A percentile compares a stretch with the other conserved stretches of the same genome.
Evolutionary conservation across 345 rosid species (phyloP).

Genomic region (Eucalyptus sideroxylon): DNA sequence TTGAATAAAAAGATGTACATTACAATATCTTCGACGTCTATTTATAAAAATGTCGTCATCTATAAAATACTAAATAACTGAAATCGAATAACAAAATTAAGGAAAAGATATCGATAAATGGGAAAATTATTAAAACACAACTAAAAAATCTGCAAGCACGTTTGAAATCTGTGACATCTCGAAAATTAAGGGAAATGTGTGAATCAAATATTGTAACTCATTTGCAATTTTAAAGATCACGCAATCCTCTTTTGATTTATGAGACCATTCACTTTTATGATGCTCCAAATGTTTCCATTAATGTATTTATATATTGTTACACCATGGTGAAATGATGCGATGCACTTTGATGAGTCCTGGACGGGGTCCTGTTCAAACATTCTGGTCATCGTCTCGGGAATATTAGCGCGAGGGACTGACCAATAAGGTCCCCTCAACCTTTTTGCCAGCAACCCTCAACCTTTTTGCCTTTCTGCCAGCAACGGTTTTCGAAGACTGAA

Average conservation of each 20-base stretch:
- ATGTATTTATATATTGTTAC: too few species aligned
- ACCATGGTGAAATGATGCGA: not conserved
- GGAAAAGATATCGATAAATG: accelerated
- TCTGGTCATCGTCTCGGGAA: not conserved
- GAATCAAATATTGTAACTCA: too few species aligned
- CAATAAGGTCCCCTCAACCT: not conserved
- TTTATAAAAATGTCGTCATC: accelerated
- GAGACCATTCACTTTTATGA: accelerated
- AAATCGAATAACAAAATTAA: too few species aligned
- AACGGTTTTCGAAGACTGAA: not conserved
- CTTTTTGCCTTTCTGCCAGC: not conserved
- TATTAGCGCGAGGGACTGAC: not conserved
- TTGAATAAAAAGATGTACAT: too few species aligned
- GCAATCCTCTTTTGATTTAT: accelerated
- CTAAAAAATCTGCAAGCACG: accelerated
- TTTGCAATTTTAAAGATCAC: accelerated
- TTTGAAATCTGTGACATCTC: too few species aligned
- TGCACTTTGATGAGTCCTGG: not conserved
- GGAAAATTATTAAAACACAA: too few species aligned
- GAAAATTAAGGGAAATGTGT: accelerated
- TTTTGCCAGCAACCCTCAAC: not conserved
- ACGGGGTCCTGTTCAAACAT: not conserved
- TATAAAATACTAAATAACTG: too few species aligned
- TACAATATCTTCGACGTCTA: accelerated
- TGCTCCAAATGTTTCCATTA: too few species aligned